These are phyloP conservation scores for Fraxinus cuspidata DNA, from an alignment of 257 asterid species.

Conservation along the genomic window DNA sequence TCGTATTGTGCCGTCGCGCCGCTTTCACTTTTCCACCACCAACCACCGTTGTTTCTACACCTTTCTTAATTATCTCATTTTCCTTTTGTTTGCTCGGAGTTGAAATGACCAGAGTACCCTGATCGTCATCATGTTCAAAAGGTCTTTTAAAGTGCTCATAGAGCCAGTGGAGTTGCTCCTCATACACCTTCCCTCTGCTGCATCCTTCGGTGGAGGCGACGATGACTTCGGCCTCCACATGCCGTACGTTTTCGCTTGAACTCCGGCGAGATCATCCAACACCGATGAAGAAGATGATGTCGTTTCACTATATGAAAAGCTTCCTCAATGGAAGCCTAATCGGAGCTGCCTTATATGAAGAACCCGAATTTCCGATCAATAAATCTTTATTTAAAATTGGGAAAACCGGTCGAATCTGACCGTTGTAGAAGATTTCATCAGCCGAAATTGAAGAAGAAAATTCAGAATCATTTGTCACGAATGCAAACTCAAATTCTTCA, in stretches of 20 bases:
- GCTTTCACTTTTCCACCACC: conserved; percentile 23
- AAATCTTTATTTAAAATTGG: conserved; percentile 50
- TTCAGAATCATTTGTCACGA: conserved; percentile 29
- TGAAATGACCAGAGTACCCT: conserved; percentile 37
- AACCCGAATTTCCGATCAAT: conserved; percentile 24
- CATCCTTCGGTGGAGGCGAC: conserved; percentile 27
- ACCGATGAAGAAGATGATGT: conserved; percentile 47
- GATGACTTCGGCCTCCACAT: conserved; percentile 42
- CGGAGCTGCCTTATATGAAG: conserved; percentile 13
- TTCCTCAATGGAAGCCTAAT: conserved; percentile 51
- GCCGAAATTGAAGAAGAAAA: conserved; percentile 50
- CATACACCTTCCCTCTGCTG: conserved; percentile 36
- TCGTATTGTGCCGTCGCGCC: conserved; percentile 24
- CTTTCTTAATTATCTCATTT: conserved; percentile 27
- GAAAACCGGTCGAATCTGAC: conserved; percentile 66
- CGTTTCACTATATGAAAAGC: conserved; percentile 45
- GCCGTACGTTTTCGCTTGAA: conserved; percentile 54
- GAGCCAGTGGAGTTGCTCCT: conserved; percentile 57
- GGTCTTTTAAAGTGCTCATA: conserved; percentile 50
- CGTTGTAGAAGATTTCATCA: conserved; percentile 67
- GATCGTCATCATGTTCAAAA: conserved; percentile 44
- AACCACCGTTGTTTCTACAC: conserved; percentile 9
- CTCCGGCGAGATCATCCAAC: conserved; percentile 46
- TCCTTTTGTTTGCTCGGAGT: conserved; percentile 28
- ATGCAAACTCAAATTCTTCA: conserved; percentile 47